Percentiles rank a stretch among this genome's conserved stretches.
Conservation (phyloP, 2,329 filamentous ascomycete species). For the Corynespora cassiicola region DNA sequence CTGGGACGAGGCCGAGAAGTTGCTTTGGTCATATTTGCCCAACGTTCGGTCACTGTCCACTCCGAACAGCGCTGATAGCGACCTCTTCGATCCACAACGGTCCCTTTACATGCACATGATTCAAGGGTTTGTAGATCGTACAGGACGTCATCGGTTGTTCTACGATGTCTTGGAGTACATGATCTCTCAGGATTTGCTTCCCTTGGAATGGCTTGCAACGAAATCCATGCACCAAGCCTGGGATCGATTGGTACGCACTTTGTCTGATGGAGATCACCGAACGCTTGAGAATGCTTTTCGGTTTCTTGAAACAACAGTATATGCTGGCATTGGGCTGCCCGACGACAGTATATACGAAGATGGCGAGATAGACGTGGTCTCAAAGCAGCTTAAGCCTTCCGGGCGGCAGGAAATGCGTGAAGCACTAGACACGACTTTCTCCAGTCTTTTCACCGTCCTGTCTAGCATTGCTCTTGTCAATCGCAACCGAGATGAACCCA, state of each 20-base stretch:
- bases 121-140: conserved; percentile 33
- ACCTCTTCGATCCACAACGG: conserved; percentile 33
- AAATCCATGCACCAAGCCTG: conserved; percentile 42
- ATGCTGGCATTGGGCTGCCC: conserved; percentile 35
- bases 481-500: conserved; percentile 20
- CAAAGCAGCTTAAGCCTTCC: conserved; percentile 30
- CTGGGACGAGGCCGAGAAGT: conserved; percentile 42
- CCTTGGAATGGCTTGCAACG: conserved; percentile 48
- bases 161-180: conserved; percentile 43
- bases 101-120: conserved; percentile 34
- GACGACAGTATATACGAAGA: conserved; percentile 28
- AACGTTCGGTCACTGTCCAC: conserved; percentile 28
- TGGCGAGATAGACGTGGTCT: conserved; percentile 19
- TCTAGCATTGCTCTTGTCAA: conserved; percentile 40
- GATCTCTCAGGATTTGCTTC: conserved; percentile 40
- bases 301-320: conserved; percentile 38
- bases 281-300: conserved; percentile 30
- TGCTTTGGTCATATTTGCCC: conserved; percentile 35
- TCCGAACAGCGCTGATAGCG: conserved; percentile 29
- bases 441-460: conserved; percentile 41
- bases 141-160: conserved; percentile 38
- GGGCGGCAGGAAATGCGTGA: conserved; percentile 33
- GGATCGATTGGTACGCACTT: conserved; percentile 38
- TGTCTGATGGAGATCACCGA: conserved; percentile 36
- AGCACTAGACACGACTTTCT: conserved; percentile 43